Base-by-base conservation (phyloP, 495 filamentous ascomycete genomes). In the Chaetomium cochliodes region DNA sequence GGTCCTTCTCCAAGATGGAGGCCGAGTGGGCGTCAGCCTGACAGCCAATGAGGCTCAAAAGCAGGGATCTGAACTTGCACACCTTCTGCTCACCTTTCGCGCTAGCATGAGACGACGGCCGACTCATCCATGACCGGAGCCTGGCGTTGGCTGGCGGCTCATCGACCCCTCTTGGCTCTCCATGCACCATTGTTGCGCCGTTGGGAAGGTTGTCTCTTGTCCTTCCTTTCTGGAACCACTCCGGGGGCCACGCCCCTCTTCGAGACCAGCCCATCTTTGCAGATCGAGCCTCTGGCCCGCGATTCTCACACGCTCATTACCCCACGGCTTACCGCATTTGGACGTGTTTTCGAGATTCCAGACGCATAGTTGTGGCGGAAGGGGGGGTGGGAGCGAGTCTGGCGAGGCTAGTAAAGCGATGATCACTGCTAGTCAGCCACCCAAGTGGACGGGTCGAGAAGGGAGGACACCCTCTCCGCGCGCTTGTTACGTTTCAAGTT, bases 401-500 rank as follows among this genome's bases (percentile, higher is more conserved):
- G 26, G 39, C 55, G 2, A 59, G n/a, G 13, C n/a, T 20, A 18
- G 26, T 53, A 18, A 30, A 13, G 58, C 13, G 58, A 56, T 56
- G 33, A 47, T 37, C 42, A 39, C 60, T 44, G 23, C 50, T 53
- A 58, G 51, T 63, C 63, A 54, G 44, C 62, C 67, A 69, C 62
- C 62, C 58, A 67, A 49, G 41, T 37, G n/a, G 53, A 49, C 25
- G 28, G 53, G 54, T 64, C 44, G 56, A 64, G 50, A 33, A 37
- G 22, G 44, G 41, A 30, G 7, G 37, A 44, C 55, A 47, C 58
- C 47, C 58, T 53, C 26, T 37, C 64, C 63, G 65, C 72, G 73
- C 73, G 72, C 73, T 73, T 74, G 68, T 68, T 74, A 55, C 60
- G 73, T 76, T 76, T 74, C 73, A 76, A 51, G 72, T 74, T 70